Base-by-base conservation (phyloP, 305 asterid genomes). In the Solanum hybrid region DNA sequence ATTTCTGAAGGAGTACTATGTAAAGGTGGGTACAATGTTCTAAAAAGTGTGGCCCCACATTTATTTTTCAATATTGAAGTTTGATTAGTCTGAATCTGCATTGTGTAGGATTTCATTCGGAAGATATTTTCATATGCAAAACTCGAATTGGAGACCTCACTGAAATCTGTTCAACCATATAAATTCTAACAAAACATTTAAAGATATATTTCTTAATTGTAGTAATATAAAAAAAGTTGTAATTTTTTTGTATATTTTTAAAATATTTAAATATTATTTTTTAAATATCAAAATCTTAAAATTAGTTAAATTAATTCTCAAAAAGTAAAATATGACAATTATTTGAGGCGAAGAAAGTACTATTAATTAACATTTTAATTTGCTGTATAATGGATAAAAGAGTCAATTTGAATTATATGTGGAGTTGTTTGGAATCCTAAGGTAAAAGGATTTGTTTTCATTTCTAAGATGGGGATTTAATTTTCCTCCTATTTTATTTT, bases 21-120 rank as follows among this genome's bases (percentile, higher is more conserved):
- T 46, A 46, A 46, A 46, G 61, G 61, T 46, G 61, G 61, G 61
- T 46, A 46, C 61, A 46, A 46, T 46, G 61, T 46, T 46, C 61
- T 46, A 14, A 46, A 46, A 46, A 5, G 61, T 46, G 61, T 46
- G 61, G 7, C 61, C 22, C 61, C 61, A 46, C 61, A 14, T 46
- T 46, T 2, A 42, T 42, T 42, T 4, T 42, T 13, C 36, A 1
- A 35, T 35, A 35, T 35, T 35, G 36, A 35, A 35, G 36, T 35
- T 35, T 1, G 36, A 35, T 35, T 35, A 35, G 8, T 35, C 2
- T 35, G 36, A 35, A 35, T 35, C 2, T 6, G 11, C 5, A 61
- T 6, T 0, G 26, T 61, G 26, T 20, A 7, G 2, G 0, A 61
- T 61, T 0, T 0, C 71, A 61, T 7, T 61, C 10, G 2, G 5